These are phyloP conservation scores for Bocquillonia castaneifolia DNA, from an alignment of 441 rosid species.

Conservation along the genomic window DNA sequence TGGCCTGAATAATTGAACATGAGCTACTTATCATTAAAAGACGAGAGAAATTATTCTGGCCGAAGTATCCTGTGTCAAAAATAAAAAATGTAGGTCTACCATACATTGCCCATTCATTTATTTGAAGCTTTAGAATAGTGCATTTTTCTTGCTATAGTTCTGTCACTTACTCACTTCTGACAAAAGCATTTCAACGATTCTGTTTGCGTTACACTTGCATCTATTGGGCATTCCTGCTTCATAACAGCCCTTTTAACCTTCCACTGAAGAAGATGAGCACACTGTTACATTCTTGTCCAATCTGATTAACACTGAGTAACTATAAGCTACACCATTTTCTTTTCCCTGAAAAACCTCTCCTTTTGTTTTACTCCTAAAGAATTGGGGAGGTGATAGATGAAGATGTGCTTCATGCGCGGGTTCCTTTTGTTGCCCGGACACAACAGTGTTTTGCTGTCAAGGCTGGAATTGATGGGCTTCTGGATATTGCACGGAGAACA, in stretches of 20 bases:
- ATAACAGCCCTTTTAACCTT: not conserved
- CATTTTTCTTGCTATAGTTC: not conserved
- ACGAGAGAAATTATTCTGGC: not conserved
- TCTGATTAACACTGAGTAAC: not conserved
- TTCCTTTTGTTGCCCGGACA: slow-evolving; percentile 93
- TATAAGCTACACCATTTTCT: slow-evolving; percentile 12
- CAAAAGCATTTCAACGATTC: not conserved
- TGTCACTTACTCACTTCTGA: not conserved
- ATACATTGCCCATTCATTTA: not conserved
- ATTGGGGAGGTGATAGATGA: slow-evolving; percentile 89
- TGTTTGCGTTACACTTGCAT: not conserved
- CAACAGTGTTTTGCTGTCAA: slow-evolving; percentile 99
- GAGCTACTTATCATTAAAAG: not conserved
- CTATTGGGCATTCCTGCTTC: not conserved
- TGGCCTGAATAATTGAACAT: not conserved
- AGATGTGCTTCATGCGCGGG: slow-evolving; percentile 95
- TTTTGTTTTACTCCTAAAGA: slow-evolving; percentile 36
- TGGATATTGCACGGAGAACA: slow-evolving; percentile 91
- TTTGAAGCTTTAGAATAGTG: not conserved
- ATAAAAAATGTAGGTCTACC: not conserved
- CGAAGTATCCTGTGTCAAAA: not conserved
- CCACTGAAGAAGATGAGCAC: not conserved
- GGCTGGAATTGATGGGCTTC: slow-evolving; percentile 89
- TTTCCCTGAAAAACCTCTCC: slow-evolving; percentile 16
- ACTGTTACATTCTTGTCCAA: not conserved